Percentiles rank a stretch among this genome's conserved stretches.
Evolutionary conservation across 2,329 filamentous ascomycete genomes (phyloP).

Genomic region (Fusarium aywerte): DNA sequence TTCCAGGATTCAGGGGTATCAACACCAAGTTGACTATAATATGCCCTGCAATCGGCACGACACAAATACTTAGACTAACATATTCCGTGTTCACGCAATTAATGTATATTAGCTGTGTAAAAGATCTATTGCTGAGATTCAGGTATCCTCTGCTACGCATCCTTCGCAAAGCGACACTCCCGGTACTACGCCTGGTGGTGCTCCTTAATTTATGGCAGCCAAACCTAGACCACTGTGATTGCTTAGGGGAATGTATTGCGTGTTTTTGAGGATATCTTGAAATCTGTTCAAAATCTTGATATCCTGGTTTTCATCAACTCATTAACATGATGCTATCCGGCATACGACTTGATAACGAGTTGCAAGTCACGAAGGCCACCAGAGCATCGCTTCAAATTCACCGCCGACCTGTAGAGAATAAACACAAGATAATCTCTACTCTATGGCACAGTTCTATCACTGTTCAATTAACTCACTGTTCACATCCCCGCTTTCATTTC

Average conservation of each 20-base stretch:
- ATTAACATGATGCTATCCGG: background rate
- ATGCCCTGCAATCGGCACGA: background rate
- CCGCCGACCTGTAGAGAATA: background rate
- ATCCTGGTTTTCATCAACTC: background rate
- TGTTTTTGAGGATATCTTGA: no score
- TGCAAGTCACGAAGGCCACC: background rate
- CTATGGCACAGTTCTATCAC: background rate
- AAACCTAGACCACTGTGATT: background rate
- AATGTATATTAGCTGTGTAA: background rate
- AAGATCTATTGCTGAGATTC: background rate
- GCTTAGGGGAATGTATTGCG: background rate
- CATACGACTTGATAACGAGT: background rate
- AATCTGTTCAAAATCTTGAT: no score
- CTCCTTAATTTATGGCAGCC: background rate
- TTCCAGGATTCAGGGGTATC: background rate
- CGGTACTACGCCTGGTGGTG: background rate
- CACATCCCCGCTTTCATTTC: background rate
- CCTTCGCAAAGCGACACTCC: background rate
- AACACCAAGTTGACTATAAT: background rate
- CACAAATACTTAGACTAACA: background rate
- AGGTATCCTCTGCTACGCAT: background rate
- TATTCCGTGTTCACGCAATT: background rate
- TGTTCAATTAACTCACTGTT: background rate
- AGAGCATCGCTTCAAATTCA: background rate
- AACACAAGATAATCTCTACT: background rate